These are phyloP conservation scores for Sphaerostilbella broomeana DNA, from an alignment of 2,329 filamentous ascomycete genomes.

Conservation along the genomic window DNA sequence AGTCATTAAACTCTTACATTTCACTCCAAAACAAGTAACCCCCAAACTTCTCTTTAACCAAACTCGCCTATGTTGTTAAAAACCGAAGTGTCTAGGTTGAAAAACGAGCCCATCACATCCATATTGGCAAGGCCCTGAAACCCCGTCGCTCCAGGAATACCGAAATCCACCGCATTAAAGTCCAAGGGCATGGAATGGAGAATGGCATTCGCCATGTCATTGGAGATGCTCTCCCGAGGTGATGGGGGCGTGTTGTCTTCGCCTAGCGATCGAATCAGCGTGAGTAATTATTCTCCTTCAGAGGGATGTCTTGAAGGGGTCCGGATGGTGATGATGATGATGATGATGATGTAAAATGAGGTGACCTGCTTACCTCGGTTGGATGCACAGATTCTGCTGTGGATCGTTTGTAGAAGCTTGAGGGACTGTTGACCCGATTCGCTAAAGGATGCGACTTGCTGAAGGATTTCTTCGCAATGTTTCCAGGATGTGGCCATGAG, in stretches of 20 bases:
- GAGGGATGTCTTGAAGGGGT: no score
- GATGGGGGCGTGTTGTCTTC: not conserved
- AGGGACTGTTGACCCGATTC: slow-evolving; percentile 5
- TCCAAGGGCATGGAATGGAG: not conserved
- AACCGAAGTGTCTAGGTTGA: slow-evolving; percentile 6
- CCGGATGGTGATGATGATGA: no score
- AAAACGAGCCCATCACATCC: slow-evolving; percentile 8
- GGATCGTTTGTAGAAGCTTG: slow-evolving; percentile 5
- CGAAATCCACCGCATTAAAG: not conserved
- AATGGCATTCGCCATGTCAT: slow-evolving; percentile 1
- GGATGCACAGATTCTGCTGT: slow-evolving; percentile 7
- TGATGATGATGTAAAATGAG: no score
- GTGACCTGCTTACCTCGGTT: no score
- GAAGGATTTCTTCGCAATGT: slow-evolving; percentile 12
- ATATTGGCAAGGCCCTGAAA: slow-evolving; percentile 4
- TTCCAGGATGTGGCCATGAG: slow-evolving; percentile 8
- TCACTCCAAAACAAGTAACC: no score
- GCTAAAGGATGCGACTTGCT: slow-evolving; percentile 1
- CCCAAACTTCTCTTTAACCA: no score
- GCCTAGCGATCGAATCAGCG: no score
- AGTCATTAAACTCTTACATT: not conserved
- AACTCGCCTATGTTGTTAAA: slow-evolving; percentile 3
- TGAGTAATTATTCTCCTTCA: no score
- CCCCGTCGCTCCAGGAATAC: not conserved
- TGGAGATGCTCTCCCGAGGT: not conserved